Evolutionary conservation across 2,329 filamentous ascomycete genomes (phyloP).

Genomic region (Periconia macrospinosa): DNA sequence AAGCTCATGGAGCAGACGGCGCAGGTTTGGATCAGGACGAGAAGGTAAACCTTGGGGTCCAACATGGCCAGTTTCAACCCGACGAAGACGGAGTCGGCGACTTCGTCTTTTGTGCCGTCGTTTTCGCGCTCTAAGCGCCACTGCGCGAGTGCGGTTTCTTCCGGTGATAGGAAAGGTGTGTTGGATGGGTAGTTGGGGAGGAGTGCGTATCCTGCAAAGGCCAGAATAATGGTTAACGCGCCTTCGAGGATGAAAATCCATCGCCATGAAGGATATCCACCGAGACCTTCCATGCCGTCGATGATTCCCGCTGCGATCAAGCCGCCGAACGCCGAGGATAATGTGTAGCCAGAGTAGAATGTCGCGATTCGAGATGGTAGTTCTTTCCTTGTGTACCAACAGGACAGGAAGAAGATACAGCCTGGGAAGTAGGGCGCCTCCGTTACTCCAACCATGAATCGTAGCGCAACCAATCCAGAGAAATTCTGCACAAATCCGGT

Average conservation of each 20-base stretch:
- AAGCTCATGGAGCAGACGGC: slow-evolving; percentile 51
- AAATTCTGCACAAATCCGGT: slow-evolving; percentile 52
- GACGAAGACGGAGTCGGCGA: slow-evolving; percentile 14
- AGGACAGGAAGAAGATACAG: slow-evolving; percentile 23
- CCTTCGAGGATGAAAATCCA: slow-evolving; percentile 27
- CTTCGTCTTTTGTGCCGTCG: slow-evolving; percentile 19
- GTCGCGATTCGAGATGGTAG: slow-evolving; percentile 60
- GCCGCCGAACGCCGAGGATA: slow-evolving; percentile 56
- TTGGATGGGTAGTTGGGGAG: slow-evolving; percentile 55
- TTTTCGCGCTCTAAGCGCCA: slow-evolving; percentile 24
- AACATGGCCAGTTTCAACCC: slow-evolving; percentile 54
- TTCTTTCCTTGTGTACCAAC: slow-evolving; percentile 32
- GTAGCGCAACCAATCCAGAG: slow-evolving; percentile 43
- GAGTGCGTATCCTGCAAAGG: slow-evolving; percentile 45
- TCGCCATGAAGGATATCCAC: slow-evolving; percentile 36
- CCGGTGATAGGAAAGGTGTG: slow-evolving; percentile 44
- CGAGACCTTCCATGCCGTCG: slow-evolving; percentile 37
- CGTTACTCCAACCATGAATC: slow-evolving; percentile 45
- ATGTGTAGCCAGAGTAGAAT: slow-evolving; percentile 58
- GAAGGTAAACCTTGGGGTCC: slow-evolving; percentile 57
- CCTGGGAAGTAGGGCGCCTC: slow-evolving; percentile 25
- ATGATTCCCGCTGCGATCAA: slow-evolving; percentile 57
- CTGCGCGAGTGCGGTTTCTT: slow-evolving; percentile 22
- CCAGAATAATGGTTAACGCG: slow-evolving; percentile 19
- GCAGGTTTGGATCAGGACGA: slow-evolving; percentile 58